Percentiles rank a stretch among this genome's conserved stretches.
phyloP scores from a whole-genome alignment of 2,329 filamentous ascomycete species.

The Paecilomyces formosus region DNA sequence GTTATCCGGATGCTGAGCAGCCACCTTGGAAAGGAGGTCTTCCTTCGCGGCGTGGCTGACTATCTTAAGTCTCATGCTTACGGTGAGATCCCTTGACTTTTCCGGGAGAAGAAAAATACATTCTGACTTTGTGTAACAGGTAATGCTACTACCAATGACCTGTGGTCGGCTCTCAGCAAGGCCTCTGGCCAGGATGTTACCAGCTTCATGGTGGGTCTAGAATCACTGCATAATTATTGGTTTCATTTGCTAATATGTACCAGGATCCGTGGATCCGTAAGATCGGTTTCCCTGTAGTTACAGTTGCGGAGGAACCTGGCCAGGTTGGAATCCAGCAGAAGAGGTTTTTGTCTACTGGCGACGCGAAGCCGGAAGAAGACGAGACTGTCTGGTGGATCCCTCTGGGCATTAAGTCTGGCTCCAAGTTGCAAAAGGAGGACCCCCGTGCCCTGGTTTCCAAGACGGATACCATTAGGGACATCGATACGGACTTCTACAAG shows the following conservation, averaged over 20 bases:
- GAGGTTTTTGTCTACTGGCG: constrained; percentile 84
- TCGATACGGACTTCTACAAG: constrained; percentile 82
- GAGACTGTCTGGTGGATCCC: constrained; percentile 94
- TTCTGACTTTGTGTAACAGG: constrained; percentile 18
- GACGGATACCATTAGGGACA: constrained; percentile 60
- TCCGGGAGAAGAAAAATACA: neutral
- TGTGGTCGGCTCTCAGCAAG: constrained; percentile 83
- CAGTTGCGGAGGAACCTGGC: constrained; percentile 72
- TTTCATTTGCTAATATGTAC: constrained; percentile 6
- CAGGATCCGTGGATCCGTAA: constrained; percentile 83
- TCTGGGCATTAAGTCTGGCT: constrained; percentile 72
- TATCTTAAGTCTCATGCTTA: constrained; percentile 88
- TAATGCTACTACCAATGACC: constrained; percentile 82
- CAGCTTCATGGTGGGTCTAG: constrained; percentile 61
- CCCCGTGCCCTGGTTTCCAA: constrained; percentile 66
- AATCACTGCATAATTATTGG: neutral
- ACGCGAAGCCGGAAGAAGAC: constrained; percentile 86
- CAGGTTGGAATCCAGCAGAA: constrained; percentile 78
- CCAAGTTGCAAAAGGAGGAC: constrained; percentile 54
- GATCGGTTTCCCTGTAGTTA: constrained; percentile 89
- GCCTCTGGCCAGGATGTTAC: constrained; percentile 83
- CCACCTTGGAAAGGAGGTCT: constrained; percentile 79
- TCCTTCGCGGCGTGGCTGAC: constrained; percentile 80
- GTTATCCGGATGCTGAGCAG: constrained; percentile 93
- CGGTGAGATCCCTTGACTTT: constrained; percentile 38